Base-by-base conservation (phyloP, 805 yeast species). In the Saccharomyces jurei region DNA sequence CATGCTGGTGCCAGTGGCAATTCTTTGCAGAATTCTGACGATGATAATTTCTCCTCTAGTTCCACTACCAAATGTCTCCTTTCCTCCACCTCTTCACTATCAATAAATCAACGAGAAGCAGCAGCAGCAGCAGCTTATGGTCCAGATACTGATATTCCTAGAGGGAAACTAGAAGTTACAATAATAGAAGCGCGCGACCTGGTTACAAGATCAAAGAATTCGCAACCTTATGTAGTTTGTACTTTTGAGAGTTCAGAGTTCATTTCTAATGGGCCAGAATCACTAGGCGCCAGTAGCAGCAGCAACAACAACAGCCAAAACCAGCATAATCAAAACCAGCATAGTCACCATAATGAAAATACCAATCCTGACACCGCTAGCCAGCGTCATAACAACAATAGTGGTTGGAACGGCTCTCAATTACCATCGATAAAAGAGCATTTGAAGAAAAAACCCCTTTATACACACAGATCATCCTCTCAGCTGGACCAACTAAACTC, bases 221-320 rank as follows among this genome's bases (percentile, higher is more conserved):
- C 92, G 3, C 87, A 81, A 61, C 97, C 96, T 2, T 86, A 90
- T 69, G 96, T 88, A 21, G 96, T 90, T 41, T 88, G 95, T 70
- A 86, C 96, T 10, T 90, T 87, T 74, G 96, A 89, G 68, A 85
- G 92, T 57, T 85, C 95, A 1, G 98, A 94, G 72, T 87, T 84
- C 60, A 90, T 92, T 56, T 84, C 96, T 27, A 83, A 83, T 58
- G 91, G 90, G 4, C 89, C 96, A 1, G 86, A 73, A 59, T 32
- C 21, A 11, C 58, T 64, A 44, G 69, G 63, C 52, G 63, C 61
- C 50, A 65, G 63, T 52, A 63, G 60, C 41, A 54, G 51, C 17
- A 25, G 25, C 28, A 30, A 46, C 13, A 44, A 22, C 30, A 70
- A 74, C 21, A 59, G 54, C 10, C 62, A 58, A 36, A 60, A 60